Evolutionary conservation across 805 yeast genomes (phyloP), one percentile per base, ranked within the genome.

Genomic region (Pichia insulana): DNA sequence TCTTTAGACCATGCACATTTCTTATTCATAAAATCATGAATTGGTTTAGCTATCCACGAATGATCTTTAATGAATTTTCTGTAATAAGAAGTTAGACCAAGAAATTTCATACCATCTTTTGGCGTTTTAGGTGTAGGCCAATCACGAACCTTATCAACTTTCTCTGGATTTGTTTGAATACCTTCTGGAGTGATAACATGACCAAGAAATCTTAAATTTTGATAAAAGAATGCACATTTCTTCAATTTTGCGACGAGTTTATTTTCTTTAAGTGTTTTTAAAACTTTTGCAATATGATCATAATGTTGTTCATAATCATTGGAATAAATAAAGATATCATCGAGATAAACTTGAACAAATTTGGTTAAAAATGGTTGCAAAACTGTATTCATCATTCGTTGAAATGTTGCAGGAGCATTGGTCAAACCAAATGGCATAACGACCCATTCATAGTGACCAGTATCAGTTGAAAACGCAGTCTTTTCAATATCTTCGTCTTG

Each of bases 371-470:
- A 26, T 13, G 34, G 42, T 7, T 5, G 26, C 11, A 37, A 16
- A 4, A 37, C 25, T 20, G 28, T 33, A 18, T 40, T 40, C 43
- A 35, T 40, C 35, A 36, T 25, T 12, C 30, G 19, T 27, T 39
- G 33, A 35, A 59, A 57, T 5, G 51, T 41, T 2, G 56, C 30
- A 1, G 62, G 61, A 2, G 58, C 61, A 38, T 52, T 55, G 11
- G 45, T 27, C 33, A 53, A 38, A 1, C 61, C 62, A 40, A 58
- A 55, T 1, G 58, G 61, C 57, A 57, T 53, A 10, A 52, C 59
- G 1, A 26, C 37, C 44, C 48, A 58, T 34, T 57, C 50, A 38
- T 39, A 55, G 4, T 44, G 42, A 12, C 33, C 37, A n/a, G 16
- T 7, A 2, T 26, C 44, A 0, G 57, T 48, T 8, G 19, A 22